phyloP scores from a whole-genome alignment of 2,329 filamentous ascomycete species.

The Apiospora marii region DNA sequence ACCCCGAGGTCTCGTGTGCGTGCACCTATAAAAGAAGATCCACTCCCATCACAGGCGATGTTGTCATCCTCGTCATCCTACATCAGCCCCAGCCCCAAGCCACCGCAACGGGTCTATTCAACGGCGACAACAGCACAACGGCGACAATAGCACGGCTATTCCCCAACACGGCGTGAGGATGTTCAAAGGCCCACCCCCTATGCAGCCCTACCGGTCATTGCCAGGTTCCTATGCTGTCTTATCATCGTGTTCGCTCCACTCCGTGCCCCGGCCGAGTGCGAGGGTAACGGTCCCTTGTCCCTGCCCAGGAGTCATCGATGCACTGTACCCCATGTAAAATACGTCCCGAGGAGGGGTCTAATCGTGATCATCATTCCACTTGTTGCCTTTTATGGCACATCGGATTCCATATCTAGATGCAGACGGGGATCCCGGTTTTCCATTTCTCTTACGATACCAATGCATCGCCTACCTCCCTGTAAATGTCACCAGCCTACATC shows the following conservation, averaged over 20 bases:
- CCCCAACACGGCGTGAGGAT: neutral
- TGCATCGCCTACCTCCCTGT: neutral
- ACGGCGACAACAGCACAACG: neutral
- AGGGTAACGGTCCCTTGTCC: too few species aligned
- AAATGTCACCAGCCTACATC: neutral
- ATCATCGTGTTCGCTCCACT: neutral
- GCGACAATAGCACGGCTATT: neutral
- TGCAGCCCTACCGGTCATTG: neutral
- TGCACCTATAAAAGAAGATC: neutral
- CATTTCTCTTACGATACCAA: neutral
- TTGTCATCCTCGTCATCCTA: slow-evolving; percentile 16
- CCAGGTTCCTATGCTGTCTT: neutral
- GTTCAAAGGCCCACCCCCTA: neutral
- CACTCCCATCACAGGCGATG: neutral
- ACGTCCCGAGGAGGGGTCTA: neutral
- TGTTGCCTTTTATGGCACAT: neutral
- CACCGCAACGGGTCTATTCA: neutral
- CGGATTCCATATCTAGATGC: neutral
- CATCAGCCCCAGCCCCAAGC: slow-evolving; percentile 14
- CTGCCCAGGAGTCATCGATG: too few species aligned
- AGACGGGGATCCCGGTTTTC: neutral
- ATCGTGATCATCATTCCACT: neutral
- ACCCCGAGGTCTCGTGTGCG: neutral
- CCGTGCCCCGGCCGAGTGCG: too few species aligned
- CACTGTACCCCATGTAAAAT: neutral